Base-by-base conservation (phyloP, 164 flowering plant species). In the Stephania cephalantha region DNA sequence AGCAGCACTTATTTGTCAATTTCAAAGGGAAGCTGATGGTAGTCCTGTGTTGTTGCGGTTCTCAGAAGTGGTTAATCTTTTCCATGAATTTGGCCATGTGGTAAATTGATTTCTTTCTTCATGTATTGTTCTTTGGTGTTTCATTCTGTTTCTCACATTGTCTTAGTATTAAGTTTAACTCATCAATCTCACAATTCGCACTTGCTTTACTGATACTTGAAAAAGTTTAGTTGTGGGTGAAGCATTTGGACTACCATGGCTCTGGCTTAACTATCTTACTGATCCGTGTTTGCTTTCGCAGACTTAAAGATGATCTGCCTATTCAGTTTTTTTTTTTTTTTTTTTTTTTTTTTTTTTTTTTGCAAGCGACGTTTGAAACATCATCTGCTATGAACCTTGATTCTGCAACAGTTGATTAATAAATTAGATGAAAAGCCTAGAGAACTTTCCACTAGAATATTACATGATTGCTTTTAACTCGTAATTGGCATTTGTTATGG, bases 81-180 rank as follows among this genome's bases (percentile, higher is more conserved):
- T 95, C 82, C 99, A 93, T 78, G 99, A 95, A 86, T 88, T 95
- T 85, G 87, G 92, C 74, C 99, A 95, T 85, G 94, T 92, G 97
- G 99, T 95, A 93, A 79, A 87, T 79, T 73, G 31, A 69, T 22
- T 66, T 74, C 75, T 73, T 17, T 71, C 68, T 46, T 31, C 4
- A 1, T 4, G 64, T 68, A 15, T 31, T 15, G 7, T 68, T 68
- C 11, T 68, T 30, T 31, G 45, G 15, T 29, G 12, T 46, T 17
- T 11, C 17, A 15, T 55, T 64, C 13, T 31, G 13, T 53, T 7
- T 50, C 13, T 17, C 17, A 52, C 31, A n/a, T 6, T 64, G 5
- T 29, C 29, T 12, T 68, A 12, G 50, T 68, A 18, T 30, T 46
- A 44, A 55, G 3, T 11, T 58, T 58, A 73, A 22, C 35, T n/a